Percentiles rank a stretch among this genome's conserved stretches.
Conservation (phyloP, 2,329 filamentous ascomycete species). For the Pseudocercospora fijiensis region DNA sequence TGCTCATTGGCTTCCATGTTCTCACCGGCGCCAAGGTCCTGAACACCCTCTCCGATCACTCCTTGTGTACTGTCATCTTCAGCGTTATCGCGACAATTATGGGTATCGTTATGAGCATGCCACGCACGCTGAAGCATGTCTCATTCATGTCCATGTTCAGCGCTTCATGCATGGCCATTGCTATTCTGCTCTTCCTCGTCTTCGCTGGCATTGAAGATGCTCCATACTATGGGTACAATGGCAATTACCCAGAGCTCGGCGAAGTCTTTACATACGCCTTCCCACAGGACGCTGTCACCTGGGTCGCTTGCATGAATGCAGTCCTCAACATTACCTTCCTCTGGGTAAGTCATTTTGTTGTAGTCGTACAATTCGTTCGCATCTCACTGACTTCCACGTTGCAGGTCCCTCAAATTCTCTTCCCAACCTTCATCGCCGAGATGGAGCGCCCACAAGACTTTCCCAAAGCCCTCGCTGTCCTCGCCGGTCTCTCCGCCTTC, state of each 20-base stretch:
- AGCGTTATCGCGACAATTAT: constrained; percentile 49
- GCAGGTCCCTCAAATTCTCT: constrained; percentile 54
- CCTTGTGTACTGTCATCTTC: constrained; percentile 52
- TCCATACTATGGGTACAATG: constrained; percentile 49
- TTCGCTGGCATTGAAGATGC: constrained; percentile 50
- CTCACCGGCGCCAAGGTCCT: constrained; percentile 52
- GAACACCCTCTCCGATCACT: constrained; percentile 52
- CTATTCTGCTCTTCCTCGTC: constrained; percentile 52
- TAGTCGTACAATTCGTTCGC: too few species aligned
- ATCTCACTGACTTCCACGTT: too few species aligned
- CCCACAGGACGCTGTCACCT: constrained; percentile 49
- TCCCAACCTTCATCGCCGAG: constrained; percentile 54
- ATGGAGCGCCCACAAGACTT: constrained; percentile 54
- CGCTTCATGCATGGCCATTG: constrained; percentile 50
- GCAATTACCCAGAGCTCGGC: constrained; percentile 47
- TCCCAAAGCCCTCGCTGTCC: constrained; percentile 51
- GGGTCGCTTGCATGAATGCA: constrained; percentile 51
- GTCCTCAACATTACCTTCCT: constrained; percentile 50
- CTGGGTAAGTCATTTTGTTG: too few species aligned
- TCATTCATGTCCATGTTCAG: constrained; percentile 55
- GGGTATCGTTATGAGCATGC: constrained; percentile 49
- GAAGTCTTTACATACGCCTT: constrained; percentile 50
- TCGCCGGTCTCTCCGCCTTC: constrained; percentile 47
- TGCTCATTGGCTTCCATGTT: constrained; percentile 53
- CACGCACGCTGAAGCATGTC: constrained; percentile 49